phyloP scores from a whole-genome alignment of 2,329 filamentous ascomycete genomes.

The Fusarium sp. region DNA sequence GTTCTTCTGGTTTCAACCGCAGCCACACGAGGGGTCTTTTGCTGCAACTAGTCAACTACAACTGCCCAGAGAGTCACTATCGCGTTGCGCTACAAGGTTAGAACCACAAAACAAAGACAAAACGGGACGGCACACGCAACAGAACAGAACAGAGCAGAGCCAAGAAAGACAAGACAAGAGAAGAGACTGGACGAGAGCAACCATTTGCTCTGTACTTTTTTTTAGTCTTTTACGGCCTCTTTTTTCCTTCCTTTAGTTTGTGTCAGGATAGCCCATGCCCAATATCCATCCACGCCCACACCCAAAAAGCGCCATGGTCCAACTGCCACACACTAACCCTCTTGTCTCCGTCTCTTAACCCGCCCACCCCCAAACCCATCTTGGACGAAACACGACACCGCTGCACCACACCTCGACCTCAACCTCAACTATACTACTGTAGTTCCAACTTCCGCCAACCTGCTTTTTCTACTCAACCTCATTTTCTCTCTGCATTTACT shows the following conservation, averaged over 20 bases:
- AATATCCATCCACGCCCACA: conserved; percentile 27
- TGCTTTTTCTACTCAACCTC: conserved; percentile 19
- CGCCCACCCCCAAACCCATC: conserved; percentile 34
- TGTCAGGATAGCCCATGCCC: conserved; percentile 36
- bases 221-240: conserved; percentile 32
- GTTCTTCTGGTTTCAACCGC: conserved; percentile 43
- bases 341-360: conserved; percentile 41
- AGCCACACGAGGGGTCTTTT: conserved; percentile 44
- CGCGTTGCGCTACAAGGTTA: conserved; percentile 11
- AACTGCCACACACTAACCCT: conserved; percentile 41
- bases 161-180: conserved; percentile 12
- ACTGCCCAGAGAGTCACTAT: not conserved
- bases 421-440: conserved; percentile 27
- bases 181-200: conserved; percentile 19
- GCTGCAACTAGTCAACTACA: not conserved
- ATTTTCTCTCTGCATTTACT: conserved; percentile 14
- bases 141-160: not conserved
- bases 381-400: conserved; percentile 37
- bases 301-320: conserved; percentile 46
- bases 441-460: conserved; percentile 33
- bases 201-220: conserved; percentile 27
- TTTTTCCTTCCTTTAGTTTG: conserved; percentile 32
- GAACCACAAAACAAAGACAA: conserved; percentile 30
- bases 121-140: not conserved
- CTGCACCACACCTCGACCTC: conserved; percentile 13